Conservation (phyloP, 164 flowering plant genomes). For the Aristolochia californica region DNA sequence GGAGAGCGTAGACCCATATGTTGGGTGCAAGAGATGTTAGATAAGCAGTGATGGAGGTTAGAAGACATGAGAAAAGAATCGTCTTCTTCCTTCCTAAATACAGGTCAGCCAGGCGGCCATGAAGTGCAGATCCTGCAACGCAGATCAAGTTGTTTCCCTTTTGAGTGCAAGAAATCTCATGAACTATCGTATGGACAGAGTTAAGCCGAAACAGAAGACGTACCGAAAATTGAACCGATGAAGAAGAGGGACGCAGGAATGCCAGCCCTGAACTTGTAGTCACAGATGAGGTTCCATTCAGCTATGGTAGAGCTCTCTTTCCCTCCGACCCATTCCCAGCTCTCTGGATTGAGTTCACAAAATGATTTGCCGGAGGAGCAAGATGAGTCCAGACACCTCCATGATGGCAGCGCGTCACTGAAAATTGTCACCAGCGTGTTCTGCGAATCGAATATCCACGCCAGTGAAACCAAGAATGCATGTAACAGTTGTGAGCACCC, state of each 20-base stretch:
- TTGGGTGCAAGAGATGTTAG: conserved; percentile 51
- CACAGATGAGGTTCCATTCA: conserved; percentile 56
- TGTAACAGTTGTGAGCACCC: conserved; percentile 51
- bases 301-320: conserved; percentile 33
- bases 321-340: conserved; percentile 59
- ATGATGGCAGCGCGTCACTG: conserved; percentile 45
- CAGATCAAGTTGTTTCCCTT: background rate
- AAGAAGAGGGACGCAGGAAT: conserved; percentile 49
- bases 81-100: conserved; percentile 46
- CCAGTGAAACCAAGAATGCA: conserved; percentile 44
- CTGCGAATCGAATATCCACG: conserved; percentile 53
- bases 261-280: conserved; percentile 43
- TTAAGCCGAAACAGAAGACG: background rate
- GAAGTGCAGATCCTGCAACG: conserved; percentile 40
- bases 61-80: conserved; percentile 37
- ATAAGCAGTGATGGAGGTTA: conserved; percentile 33
- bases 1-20: conserved; percentile 39
- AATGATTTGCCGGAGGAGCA: conserved; percentile 11
- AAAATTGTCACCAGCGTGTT: conserved; percentile 53
- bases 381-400: conserved; percentile 29
- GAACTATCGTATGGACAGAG: no score
- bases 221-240: conserved; percentile 52
- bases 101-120: conserved; percentile 43
- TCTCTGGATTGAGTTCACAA: conserved; percentile 30
- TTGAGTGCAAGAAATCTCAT: background rate